Evolutionary conservation across 805 yeast species (phyloP).

Genomic region (baker's yeast (Saccharomyces cerevisiae)): DNA sequence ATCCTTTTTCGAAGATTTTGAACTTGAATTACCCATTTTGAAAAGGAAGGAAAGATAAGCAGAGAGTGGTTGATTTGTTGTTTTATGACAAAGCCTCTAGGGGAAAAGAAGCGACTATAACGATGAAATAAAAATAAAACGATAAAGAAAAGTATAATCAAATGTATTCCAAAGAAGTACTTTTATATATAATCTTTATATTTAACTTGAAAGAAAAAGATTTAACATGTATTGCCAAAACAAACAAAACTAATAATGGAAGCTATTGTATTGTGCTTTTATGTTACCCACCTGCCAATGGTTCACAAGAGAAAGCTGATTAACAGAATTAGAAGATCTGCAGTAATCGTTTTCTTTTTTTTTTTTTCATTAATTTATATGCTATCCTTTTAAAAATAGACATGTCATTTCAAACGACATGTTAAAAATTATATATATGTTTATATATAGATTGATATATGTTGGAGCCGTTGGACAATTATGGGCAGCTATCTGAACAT

Average conservation of each 20-base stretch:
- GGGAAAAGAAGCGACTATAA: background rate
- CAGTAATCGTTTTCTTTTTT: background rate
- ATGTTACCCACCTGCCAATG: background rate
- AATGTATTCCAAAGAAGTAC: background rate
- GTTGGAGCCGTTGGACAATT: background rate
- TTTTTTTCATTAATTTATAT: background rate
- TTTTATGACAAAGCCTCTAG: background rate
- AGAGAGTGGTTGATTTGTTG: background rate
- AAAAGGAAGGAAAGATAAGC: background rate
- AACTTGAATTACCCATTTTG: constrained; percentile 45
- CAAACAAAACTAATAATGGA: background rate
- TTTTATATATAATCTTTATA: background rate
- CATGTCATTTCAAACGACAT: background rate
- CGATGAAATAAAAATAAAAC: background rate
- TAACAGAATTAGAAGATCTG: background rate
- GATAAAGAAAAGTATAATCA: background rate
- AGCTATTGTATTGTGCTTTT: background rate
- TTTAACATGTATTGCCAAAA: background rate
- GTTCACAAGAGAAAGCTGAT: background rate
- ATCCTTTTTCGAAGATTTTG: constrained; percentile 31
- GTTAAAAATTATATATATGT: background rate
- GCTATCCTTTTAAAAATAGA: background rate
- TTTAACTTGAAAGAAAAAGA: background rate
- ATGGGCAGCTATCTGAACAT: background rate
- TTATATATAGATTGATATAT: background rate